Evolutionary conservation across 306 rosid genomes (phyloP), one percentile per base, ranked within the genome.

Genomic region (Astragalus membranaceus): DNA sequence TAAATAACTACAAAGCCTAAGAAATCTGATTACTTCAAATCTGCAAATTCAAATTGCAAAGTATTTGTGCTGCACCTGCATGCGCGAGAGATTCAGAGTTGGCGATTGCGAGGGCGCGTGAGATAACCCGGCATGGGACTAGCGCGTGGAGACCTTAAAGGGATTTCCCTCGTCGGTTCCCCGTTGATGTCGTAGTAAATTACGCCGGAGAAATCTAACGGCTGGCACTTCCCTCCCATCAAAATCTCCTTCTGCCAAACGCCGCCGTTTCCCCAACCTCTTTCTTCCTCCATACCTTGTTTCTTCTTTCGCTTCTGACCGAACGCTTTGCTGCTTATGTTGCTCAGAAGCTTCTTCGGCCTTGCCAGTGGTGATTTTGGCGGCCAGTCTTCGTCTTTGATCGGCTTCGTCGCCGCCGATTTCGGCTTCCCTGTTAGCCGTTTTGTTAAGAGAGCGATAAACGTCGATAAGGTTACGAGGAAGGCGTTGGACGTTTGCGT

Each of bases 191-290:
- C 97, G 60, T 94, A 91, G 50, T 79, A 87, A 66, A 94, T 91
- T 0, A 41, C 91, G 26, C 96, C 99, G 0, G 96, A 86, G 76
- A 84, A 95, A 82, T 89, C 83, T 79, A 91, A 80, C 75, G 96
- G 99, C 69, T 86, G 86, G 4, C 97, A 91, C 78, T 95, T 95
- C 32, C 85, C 96, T 0, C 99, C 99, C 97, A 91, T 89, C 75
- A 89, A 10, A 41, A 89, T 95, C 73, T 89, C 68, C 79, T 81
- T 77, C 85, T 95, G 97, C 99, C 99, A 95, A 5, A 95, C 94
- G 16, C 98, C 98, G 0, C 94, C 98, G 77, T 87, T 75, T 29
- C 94, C 97, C 88, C 89, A 88, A 50, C 75, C 84, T 72, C 80
- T 53, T 12, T 53, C 14, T 8, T 16, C 36, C 10, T 51, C 64